Base-by-base conservation (phyloP, 257 asterid genomes). In the Solanum boliviense region DNA sequence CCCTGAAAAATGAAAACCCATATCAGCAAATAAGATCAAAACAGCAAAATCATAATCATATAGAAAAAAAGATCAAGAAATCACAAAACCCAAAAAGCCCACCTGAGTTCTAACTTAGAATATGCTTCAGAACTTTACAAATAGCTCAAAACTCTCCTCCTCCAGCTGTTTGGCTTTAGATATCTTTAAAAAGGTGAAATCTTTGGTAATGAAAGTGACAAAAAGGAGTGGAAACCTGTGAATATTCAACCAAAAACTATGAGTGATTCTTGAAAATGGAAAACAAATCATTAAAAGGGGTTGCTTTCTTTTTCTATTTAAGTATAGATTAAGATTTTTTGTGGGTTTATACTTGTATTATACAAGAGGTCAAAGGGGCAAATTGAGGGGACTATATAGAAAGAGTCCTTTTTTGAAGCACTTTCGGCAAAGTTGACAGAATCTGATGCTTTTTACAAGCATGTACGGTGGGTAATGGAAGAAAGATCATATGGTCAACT, bases 1-100 rank as follows among this genome's bases (percentile, higher is more conserved):
- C 1, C 38, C 86, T 29, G 21, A 82, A 82, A 91, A 87, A n/a
- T 31, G 70, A 82, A 91, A 87, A 39, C 89, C 91, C 94, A 84
- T 83, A 36, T 87, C 91, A 89, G 87, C 83, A 88, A 87, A 76
- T 88, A 70, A 82, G 20, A 56, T 32, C 65, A 83, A 48, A 84
- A 32, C 13, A 79, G 29, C 41, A 39, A 85, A 18, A 38, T 34
- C 46, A 48, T 10, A 10, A 41, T 1, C 31, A 52, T 35, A 56
- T 20, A 11, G n/a, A 11, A 31, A 7, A 34, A 35, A 25, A 75
- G 11, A 58, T 36, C 6, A 58, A 86, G 29, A 60, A 35, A n/a
- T 12, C 73, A 48, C 13, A 46, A 85, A 20, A 68, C 21, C 44
- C 62, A 65, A 84, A 83, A 41, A 76, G 2, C 86, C 89, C 71